phyloP scores from a whole-genome alignment of 2,329 filamentous ascomycete species.

The Dothideomycetidae sp. region DNA sequence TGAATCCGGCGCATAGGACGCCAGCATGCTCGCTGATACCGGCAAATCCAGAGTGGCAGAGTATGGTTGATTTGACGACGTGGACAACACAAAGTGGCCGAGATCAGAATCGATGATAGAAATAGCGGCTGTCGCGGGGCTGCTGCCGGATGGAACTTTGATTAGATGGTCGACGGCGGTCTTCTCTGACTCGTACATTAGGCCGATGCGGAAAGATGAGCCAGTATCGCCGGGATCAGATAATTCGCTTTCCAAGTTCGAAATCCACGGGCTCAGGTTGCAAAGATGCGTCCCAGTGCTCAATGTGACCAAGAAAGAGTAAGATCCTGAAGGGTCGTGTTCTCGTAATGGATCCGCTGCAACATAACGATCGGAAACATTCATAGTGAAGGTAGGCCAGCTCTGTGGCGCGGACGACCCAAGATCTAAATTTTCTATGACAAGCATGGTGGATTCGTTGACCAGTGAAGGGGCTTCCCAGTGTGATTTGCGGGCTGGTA shows the following conservation, averaged over 20 bases:
- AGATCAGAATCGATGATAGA: conserved; percentile 42
- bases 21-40: conserved; percentile 16
- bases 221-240: conserved; percentile 37
- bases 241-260: conserved; percentile 43
- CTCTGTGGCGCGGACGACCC: conserved; percentile 5
- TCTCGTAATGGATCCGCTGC: conserved; percentile 5
- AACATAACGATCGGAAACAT: conserved; percentile 8
- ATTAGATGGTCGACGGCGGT: conserved; percentile 37
- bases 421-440: conserved; percentile 5
- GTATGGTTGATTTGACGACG: conserved; percentile 33
- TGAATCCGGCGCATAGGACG: conserved; percentile 13
- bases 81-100: conserved; percentile 43
- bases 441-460: conserved; percentile 6
- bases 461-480: conserved; percentile 3
- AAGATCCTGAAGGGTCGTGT: conserved; percentile 33
- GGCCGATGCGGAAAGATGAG: conserved; percentile 40
- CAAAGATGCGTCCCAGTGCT: conserved; percentile 39
- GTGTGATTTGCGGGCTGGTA: conserved; percentile 30
- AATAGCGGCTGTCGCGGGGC: conserved; percentile 28
- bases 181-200: conserved; percentile 38
- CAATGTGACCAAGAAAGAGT: conserved; percentile 46
- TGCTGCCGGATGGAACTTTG: conserved; percentile 23
- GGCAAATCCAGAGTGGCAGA: conserved; percentile 40
- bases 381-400: conserved; percentile 15
- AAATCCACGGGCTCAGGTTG: conserved; percentile 43